These are phyloP conservation scores for Blastocystis sp. DNA, from an alignment of 352 stramenopile species.

Conservation along the genomic window DNA sequence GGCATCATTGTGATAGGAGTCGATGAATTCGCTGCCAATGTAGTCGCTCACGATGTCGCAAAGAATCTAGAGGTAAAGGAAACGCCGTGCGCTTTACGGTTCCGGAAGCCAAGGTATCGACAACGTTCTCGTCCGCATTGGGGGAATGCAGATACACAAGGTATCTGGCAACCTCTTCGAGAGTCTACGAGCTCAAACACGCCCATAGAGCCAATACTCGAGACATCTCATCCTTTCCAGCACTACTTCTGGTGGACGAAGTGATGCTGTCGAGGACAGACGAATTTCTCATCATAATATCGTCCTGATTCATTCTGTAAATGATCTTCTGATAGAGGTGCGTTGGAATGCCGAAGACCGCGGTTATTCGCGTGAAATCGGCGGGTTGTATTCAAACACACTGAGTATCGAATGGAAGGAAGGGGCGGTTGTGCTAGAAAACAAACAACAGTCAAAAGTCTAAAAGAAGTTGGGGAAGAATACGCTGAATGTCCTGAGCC, in stretches of 20 bases:
- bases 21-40: conserved; percentile 1
- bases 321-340: too few relatives aligned
- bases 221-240: background rate
- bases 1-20: conserved; percentile 4
- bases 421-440: background rate
- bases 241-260: background rate
- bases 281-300: too few relatives aligned
- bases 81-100: background rate
- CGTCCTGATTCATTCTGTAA: too few relatives aligned
- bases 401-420: too few relatives aligned
- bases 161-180: background rate
- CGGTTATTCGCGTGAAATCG: too few relatives aligned
- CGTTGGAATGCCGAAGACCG: too few relatives aligned
- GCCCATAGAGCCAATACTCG: conserved; percentile 14
- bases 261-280: background rate
- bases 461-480: conserved; percentile 60
- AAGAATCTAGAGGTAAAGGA: conserved; percentile 10
- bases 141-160: background rate
- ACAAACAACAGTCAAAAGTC: conserved; percentile 1
- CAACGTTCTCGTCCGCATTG: background rate
- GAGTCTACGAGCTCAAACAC: conserved; percentile 15
- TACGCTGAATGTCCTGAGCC: conserved; percentile 28
- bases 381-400: too few relatives aligned
- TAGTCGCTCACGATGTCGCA: conserved; percentile 50
- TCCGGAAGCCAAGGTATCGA: conserved; percentile 38